Evolutionary conservation across 2,329 filamentous ascomycete species (phyloP).

Genomic region (Microdochium bolleyi): DNA sequence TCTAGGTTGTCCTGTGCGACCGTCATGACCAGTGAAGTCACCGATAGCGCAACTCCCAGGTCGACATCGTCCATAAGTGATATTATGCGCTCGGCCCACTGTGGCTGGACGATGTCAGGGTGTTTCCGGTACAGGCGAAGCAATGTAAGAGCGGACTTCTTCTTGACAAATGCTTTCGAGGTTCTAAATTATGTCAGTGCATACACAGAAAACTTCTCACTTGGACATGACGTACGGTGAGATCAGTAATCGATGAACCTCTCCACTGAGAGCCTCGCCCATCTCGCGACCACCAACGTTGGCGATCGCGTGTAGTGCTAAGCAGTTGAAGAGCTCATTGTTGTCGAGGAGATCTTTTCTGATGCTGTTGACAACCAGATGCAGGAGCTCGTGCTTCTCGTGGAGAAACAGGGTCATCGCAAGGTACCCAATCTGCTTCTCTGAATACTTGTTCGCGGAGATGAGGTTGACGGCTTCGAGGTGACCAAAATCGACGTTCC

Average conservation of each 20-base stretch:
- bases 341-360: constrained; percentile 90
- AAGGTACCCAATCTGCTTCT: constrained; percentile 98
- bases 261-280: constrained; percentile 84
- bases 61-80: constrained; percentile 97
- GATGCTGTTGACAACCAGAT: constrained; percentile 97
- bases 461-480: constrained; percentile 97
- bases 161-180: constrained; percentile 97
- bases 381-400: constrained; percentile 91
- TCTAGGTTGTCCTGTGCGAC: constrained; percentile 91
- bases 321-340: constrained; percentile 95
- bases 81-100: constrained; percentile 97
- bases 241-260: constrained; percentile 90
- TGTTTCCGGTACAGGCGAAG: constrained; percentile 91
- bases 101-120: constrained; percentile 85
- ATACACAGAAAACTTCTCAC: background rate
- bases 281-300: constrained; percentile 96
- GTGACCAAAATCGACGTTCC: constrained; percentile 98
- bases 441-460: constrained; percentile 93
- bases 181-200: constrained; percentile 24
- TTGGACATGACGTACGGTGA: constrained; percentile 62
- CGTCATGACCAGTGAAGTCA: constrained; percentile 92
- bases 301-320: constrained; percentile 93
- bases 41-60: constrained; percentile 87
- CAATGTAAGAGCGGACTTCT: constrained; percentile 92
- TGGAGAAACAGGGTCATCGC: constrained; percentile 96